Evolutionary conservation across 257 asterid genomes (phyloP).

Genomic region (Fraxinus cuspidata): DNA sequence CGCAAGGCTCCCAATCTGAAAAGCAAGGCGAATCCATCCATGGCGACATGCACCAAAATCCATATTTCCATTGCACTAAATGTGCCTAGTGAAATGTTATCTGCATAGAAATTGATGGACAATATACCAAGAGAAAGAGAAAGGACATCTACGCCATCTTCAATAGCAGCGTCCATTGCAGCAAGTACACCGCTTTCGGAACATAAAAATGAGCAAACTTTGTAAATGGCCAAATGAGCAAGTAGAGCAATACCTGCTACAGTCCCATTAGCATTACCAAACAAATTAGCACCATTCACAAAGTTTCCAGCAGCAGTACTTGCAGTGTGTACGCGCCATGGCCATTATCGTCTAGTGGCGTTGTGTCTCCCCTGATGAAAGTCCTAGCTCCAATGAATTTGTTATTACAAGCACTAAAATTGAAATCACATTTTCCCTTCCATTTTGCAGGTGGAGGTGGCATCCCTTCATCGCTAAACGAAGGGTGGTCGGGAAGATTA

Average conservation of each 20-base stretch:
- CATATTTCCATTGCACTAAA: conserved; percentile 34
- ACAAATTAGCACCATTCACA: conserved; percentile 38
- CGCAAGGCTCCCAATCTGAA: too few relatives aligned
- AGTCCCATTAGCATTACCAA: conserved; percentile 53
- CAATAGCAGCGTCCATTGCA: conserved; percentile 41
- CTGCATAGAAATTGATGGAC: too few relatives aligned
- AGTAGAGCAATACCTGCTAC: conserved; percentile 50
- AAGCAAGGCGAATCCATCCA: too few relatives aligned
- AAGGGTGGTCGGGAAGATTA: neutral
- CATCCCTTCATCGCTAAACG: conserved; percentile 24
- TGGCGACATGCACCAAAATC: too few relatives aligned
- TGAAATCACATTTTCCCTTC: conserved; percentile 49
- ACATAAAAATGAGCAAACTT: conserved; percentile 29
- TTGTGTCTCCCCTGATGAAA: neutral
- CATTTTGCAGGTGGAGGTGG: conserved; percentile 41
- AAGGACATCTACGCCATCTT: too few relatives aligned
- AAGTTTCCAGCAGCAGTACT: conserved; percentile 56
- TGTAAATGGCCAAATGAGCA: conserved; percentile 51
- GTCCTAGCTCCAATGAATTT: conserved; percentile 45
- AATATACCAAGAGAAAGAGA: too few relatives aligned
- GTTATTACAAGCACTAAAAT: conserved; percentile 35
- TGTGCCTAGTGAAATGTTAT: neutral
- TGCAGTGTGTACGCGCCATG: conserved; percentile 58
- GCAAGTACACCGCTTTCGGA: conserved; percentile 32
- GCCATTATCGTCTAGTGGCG: conserved; percentile 30